phyloP scores from a whole-genome alignment of 139 green algal genomes.

The Coccomyxa sp. region DNA sequence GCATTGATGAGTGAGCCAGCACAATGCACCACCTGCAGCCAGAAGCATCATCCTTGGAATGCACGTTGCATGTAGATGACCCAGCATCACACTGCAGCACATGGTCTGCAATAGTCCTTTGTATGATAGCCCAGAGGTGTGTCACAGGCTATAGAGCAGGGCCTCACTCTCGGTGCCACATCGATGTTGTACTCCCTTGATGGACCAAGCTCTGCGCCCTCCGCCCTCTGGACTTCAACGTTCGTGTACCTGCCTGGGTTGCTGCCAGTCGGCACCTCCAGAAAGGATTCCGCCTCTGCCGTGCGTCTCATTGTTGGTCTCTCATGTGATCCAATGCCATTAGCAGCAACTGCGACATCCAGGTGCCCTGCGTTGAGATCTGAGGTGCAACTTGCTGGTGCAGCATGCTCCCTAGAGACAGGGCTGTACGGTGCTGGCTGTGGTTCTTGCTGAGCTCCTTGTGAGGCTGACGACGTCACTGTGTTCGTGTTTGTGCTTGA shows the following conservation, averaged over 20 bases:
- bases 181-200: constrained; percentile 47
- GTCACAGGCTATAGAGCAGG: too few species aligned
- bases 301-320: not conserved
- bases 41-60: not conserved
- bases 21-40: constrained; percentile 62
- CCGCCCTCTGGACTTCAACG: not conserved
- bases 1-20: constrained; percentile 65
- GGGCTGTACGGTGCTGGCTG: not conserved
- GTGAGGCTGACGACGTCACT: not conserved
- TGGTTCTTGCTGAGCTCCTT: not conserved
- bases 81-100: not conserved
- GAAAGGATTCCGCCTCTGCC: not conserved
- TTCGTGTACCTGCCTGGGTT: not conserved
- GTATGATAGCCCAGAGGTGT: not conserved
- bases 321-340: not conserved
- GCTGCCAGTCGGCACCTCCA: not conserved
- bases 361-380: not conserved
- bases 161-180: constrained; percentile 51
- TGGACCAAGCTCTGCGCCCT: constrained; percentile 6
- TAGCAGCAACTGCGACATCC: not conserved
- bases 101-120: too few species aligned
- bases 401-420: not conserved
- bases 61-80: not conserved
- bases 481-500: not conserved
- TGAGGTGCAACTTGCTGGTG: not conserved